These are phyloP conservation scores for Pisolithus tinctorius DNA, from an alignment of 768 basidiomycete genomes.

Conservation along the genomic window DNA sequence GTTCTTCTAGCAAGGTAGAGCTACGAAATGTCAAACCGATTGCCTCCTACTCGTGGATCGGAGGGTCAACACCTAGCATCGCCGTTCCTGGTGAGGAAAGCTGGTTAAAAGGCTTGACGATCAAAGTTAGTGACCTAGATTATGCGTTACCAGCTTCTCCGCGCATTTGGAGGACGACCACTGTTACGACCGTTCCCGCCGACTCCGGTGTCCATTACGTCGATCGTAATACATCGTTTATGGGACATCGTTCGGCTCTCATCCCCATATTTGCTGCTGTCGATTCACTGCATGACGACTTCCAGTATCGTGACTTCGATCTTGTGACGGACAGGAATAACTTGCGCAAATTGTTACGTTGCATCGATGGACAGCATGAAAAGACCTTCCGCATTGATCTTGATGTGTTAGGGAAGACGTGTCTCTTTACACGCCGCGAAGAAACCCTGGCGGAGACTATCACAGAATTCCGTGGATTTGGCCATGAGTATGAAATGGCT, in stretches of 20 bases:
- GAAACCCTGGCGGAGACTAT: constrained; percentile 15
- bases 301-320: constrained; percentile 32
- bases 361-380: constrained; percentile 24
- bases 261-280: constrained; percentile 57
- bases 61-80: constrained; percentile 38
- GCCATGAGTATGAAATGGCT: constrained; percentile 55
- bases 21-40: constrained; percentile 36
- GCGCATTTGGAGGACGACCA: constrained; percentile 44
- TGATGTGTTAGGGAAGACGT: constrained; percentile 54
- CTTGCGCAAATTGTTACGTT: constrained; percentile 56
- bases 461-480: constrained; percentile 37
- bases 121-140: neutral
- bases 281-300: constrained; percentile 30
- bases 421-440: constrained; percentile 56
- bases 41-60: constrained; percentile 52
- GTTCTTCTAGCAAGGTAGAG: constrained; percentile 16
- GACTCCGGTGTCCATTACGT: constrained; percentile 38
- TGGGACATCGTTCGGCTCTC: constrained; percentile 32
- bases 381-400: constrained; percentile 64
- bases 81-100: constrained; percentile 41
- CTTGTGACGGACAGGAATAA: constrained; percentile 59
- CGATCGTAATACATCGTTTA: constrained; percentile 55
- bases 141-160: constrained; percentile 45
- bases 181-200: constrained; percentile 45
- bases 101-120: neutral